Conservation (phyloP, 1,284 basidiomycete species). For the Entoloma clypeatum region DNA sequence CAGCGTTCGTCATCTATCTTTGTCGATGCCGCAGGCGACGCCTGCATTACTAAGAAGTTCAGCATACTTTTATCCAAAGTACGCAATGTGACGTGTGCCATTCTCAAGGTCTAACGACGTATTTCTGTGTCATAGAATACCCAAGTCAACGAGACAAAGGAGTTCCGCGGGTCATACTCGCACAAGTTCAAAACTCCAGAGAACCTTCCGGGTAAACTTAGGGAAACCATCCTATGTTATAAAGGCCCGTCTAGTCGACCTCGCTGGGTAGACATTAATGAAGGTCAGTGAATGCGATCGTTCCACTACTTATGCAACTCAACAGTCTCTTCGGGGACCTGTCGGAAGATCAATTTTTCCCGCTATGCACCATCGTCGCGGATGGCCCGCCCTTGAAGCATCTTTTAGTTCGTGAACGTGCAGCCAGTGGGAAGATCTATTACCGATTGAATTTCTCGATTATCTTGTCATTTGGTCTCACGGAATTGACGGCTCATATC, state of each 20-base stretch:
- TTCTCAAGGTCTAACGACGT: not conserved
- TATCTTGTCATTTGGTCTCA: slow-evolving; percentile 41
- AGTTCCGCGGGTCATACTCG: slow-evolving; percentile 23
- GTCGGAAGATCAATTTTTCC: not conserved
- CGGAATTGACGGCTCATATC: slow-evolving; percentile 44
- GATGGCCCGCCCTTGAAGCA: not conserved
- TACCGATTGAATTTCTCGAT: slow-evolving; percentile 35
- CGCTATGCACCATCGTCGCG: not conserved
- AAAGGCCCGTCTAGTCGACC: slow-evolving; percentile 34
- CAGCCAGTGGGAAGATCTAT: slow-evolving; percentile 23
- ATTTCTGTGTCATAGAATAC: slow-evolving; percentile 21
- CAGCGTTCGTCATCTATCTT: slow-evolving; percentile 1
- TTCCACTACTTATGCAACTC: no score
- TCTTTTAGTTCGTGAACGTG: slow-evolving; percentile 8
- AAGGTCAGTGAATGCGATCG: slow-evolving; percentile 31
- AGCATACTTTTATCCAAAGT: slow-evolving; percentile 26
- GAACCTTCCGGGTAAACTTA: slow-evolving; percentile 16
- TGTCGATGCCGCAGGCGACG: slow-evolving; percentile 1
- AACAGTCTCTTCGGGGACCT: no score
- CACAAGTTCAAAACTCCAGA: slow-evolving; percentile 13
- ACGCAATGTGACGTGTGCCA: not conserved
- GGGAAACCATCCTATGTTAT: slow-evolving; percentile 37
- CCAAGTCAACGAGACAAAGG: slow-evolving; percentile 30
- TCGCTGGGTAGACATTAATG: slow-evolving; percentile 42
- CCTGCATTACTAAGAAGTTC: slow-evolving; percentile 19